Conservation (phyloP, 805 yeast species). For the Candida oleophila region DNA sequence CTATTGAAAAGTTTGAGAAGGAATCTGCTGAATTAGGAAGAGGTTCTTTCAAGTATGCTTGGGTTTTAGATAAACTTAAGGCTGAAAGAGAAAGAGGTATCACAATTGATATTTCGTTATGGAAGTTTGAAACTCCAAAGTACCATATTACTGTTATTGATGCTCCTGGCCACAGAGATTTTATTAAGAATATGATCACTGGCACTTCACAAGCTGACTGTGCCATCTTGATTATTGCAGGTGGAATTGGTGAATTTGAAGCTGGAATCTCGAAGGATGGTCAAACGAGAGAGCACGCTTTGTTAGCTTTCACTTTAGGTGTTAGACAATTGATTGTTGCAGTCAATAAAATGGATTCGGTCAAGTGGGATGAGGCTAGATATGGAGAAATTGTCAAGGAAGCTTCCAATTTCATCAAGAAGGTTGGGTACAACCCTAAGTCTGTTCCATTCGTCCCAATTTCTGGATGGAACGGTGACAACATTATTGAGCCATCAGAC, state of each 20-base stretch:
- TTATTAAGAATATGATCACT: slow-evolving; percentile 93
- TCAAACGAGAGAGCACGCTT: slow-evolving; percentile 94
- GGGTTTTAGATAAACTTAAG: slow-evolving; percentile 94
- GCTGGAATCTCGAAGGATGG: slow-evolving; percentile 95
- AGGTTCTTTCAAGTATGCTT: slow-evolving; percentile 97
- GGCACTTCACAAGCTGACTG: slow-evolving; percentile 95
- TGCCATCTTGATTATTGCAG: slow-evolving; percentile 86
- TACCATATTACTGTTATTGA: slow-evolving; percentile 88
- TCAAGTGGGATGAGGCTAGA: slow-evolving; percentile 81
- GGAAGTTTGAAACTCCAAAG: slow-evolving; percentile 90
- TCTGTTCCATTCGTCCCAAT: slow-evolving; percentile 85
- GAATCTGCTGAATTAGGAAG: slow-evolving; percentile 97
- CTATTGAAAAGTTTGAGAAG: slow-evolving; percentile 96
- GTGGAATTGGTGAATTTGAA: slow-evolving; percentile 93
- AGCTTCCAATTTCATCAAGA: slow-evolving; percentile 76
- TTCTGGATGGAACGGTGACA: slow-evolving; percentile 92
- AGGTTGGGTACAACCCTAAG: slow-evolving; percentile 83
- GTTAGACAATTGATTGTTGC: slow-evolving; percentile 85
- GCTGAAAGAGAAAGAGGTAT: slow-evolving; percentile 98
- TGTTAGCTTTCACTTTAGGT: slow-evolving; percentile 87
- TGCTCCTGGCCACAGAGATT: slow-evolving; percentile 96
- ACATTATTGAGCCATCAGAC: slow-evolving; percentile 81
- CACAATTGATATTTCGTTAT: slow-evolving; percentile 89
- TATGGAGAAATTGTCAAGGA: slow-evolving; percentile 76
- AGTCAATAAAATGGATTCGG: slow-evolving; percentile 94